Evolutionary conservation across 2,329 filamentous ascomycete genomes (phyloP).

Genomic region (Talaromyces sp.): DNA sequence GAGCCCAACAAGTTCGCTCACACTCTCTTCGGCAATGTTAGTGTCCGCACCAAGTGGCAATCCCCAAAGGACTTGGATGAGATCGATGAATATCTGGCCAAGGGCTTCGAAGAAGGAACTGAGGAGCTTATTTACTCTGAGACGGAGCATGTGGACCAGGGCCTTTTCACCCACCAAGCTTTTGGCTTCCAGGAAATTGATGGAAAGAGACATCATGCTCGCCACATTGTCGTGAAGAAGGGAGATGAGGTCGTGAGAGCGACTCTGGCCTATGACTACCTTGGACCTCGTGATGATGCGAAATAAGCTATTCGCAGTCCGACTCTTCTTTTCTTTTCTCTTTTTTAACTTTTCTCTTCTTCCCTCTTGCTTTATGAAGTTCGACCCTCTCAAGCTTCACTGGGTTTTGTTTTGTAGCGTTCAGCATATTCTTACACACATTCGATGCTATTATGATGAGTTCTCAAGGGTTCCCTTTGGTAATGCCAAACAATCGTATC

Average conservation of each 20-base stretch:
- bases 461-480: no score
- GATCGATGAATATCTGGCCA: background rate
- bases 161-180: background rate
- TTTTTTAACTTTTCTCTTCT: no score
- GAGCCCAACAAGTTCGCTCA: background rate
- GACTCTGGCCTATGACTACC: background rate
- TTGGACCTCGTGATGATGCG: background rate
- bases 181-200: conserved; percentile 1
- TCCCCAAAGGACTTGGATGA: background rate
- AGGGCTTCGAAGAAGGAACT: background rate
- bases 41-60: background rate
- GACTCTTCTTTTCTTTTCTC: background rate
- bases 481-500: no score
- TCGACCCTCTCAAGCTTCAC: no score
- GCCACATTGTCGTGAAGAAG: conserved; percentile 1
- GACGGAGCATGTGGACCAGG: background rate
- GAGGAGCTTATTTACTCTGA: background rate
- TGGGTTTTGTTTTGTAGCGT: no score
- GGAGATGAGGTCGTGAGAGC: background rate
- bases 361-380: no score
- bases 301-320: background rate
- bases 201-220: background rate
- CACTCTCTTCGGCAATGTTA: background rate
- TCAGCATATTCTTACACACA: no score
- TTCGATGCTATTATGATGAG: no score